phyloP scores from a whole-genome alignment of 805 yeast species.

The Pichia exigua region DNA sequence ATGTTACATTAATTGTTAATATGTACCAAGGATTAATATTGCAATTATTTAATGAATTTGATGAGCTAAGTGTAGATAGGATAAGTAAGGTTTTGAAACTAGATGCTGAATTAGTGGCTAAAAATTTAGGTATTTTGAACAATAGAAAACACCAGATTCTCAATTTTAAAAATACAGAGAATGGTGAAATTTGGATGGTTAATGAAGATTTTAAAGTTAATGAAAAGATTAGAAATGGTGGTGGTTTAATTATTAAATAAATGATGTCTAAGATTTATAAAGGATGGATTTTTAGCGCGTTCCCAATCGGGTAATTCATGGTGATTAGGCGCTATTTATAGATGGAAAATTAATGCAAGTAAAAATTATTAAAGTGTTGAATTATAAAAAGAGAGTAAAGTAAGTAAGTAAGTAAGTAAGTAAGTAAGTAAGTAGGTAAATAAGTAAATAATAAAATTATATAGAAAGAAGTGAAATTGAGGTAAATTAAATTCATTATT shows the following conservation, averaged over 20 bases:
- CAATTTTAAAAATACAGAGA: neutral
- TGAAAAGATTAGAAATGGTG: neutral
- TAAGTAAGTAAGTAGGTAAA: no score
- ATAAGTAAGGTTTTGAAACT: neutral
- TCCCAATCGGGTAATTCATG: no score
- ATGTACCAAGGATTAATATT: slow-evolving; percentile 6
- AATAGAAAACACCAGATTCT: neutral
- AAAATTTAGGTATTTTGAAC: neutral
- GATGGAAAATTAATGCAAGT: neutral
- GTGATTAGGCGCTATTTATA: no score
- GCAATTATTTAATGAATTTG: neutral
- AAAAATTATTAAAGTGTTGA: neutral
- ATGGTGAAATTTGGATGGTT: neutral
- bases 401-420: no score
- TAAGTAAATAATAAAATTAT: no score
- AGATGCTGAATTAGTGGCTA: neutral
- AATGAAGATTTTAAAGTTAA: neutral
- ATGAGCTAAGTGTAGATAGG: neutral
- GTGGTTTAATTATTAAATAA: neutral
- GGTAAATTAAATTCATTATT: neutral
- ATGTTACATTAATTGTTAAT: neutral
- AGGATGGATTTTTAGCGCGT: neutral
- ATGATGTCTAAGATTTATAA: no score
- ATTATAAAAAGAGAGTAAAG: neutral
- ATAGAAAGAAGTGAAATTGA: no score